These are phyloP conservation scores for Medicago ruthenica DNA, from an alignment of 306 rosid genomes.

Conservation along the genomic window DNA sequence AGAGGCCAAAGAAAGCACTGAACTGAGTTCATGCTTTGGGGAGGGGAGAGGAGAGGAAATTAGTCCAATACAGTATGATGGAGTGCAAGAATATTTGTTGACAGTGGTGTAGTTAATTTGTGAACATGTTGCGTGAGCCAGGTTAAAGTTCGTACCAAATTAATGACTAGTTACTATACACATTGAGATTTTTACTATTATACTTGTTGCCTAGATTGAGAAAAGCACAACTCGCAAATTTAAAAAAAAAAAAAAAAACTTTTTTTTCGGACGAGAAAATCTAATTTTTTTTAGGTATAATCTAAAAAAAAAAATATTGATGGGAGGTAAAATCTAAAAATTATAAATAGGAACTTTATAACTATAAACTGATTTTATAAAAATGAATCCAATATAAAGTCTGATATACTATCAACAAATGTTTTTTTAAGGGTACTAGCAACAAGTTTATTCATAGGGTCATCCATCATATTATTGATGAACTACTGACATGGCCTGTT, in stretches of 20 bases:
- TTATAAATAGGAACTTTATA: too few species aligned
- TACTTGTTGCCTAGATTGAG: background rate
- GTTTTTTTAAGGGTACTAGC: too few species aligned
- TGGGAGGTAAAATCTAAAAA: too few species aligned
- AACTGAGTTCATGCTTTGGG: conserved; percentile 11
- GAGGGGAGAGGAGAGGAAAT: background rate
- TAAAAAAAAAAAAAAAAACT: too few species aligned
- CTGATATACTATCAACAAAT: too few species aligned
- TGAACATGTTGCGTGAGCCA: conserved; percentile 13
- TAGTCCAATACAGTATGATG: background rate
- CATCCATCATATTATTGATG: too few species aligned
- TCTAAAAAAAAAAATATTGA: too few species aligned
- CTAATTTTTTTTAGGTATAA: too few species aligned
- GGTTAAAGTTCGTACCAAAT: background rate
- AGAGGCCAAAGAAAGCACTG: conserved; percentile 11
- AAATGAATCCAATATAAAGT: background rate
- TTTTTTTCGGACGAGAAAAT: too few species aligned
- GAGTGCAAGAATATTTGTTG: background rate
- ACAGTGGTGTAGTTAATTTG: background rate
- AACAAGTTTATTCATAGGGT: too few species aligned
- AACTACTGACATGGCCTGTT: too few species aligned
- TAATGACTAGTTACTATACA: background rate
- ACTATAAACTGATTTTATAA: background rate
- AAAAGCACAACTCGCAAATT: background rate
- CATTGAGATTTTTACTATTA: background rate